Conservation (phyloP, 495 filamentous ascomycete species). For the Talaromyces nanjingensis region DNA sequence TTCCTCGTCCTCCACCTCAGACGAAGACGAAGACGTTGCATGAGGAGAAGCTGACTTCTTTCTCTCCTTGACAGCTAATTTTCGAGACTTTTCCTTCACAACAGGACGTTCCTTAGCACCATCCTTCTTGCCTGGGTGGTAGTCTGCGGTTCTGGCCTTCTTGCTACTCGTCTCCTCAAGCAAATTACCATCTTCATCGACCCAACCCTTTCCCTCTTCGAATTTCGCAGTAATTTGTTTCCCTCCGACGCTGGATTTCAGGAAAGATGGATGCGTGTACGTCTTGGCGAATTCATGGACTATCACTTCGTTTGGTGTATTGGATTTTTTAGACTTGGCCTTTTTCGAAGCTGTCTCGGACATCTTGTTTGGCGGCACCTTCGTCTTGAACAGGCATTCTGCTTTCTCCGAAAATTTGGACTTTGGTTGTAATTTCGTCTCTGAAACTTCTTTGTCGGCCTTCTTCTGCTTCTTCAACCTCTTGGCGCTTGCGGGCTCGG, state of each 20-base stretch:
- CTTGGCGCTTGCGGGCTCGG: constrained; percentile 50
- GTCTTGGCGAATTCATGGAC: constrained; percentile 80
- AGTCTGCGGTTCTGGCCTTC: constrained; percentile 25
- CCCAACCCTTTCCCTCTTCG: constrained; percentile 77
- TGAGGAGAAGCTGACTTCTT: constrained; percentile 11
- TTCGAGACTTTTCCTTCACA: constrained; percentile 7
- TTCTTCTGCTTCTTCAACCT: constrained; percentile 40
- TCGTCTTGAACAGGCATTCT: constrained; percentile 79
- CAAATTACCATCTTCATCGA: constrained; percentile 70
- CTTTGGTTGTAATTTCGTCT: constrained; percentile 50
- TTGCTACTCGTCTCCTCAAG: constrained; percentile 49
- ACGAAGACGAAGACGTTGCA: constrained; percentile 19
- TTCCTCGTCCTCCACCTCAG: constrained; percentile 18
- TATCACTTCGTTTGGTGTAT: constrained; percentile 47
- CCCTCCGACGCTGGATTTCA: constrained; percentile 42
- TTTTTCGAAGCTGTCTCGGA: constrained; percentile 31
- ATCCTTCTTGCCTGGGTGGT: constrained; percentile 25
- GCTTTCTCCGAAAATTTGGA: constrained; percentile 73
- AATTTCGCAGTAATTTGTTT: constrained; percentile 27
- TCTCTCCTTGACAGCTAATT: constrained; percentile 9
- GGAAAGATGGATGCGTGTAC: constrained; percentile 68
- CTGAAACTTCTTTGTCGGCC: constrained; percentile 44
- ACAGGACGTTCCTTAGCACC: constrained; percentile 3
- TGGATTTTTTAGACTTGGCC: constrained; percentile 41
- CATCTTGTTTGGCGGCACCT: constrained; percentile 55